Evolutionary conservation across 1,284 basidiomycete genomes (phyloP).

Genomic region (Tetrapyrgos nigripes): DNA sequence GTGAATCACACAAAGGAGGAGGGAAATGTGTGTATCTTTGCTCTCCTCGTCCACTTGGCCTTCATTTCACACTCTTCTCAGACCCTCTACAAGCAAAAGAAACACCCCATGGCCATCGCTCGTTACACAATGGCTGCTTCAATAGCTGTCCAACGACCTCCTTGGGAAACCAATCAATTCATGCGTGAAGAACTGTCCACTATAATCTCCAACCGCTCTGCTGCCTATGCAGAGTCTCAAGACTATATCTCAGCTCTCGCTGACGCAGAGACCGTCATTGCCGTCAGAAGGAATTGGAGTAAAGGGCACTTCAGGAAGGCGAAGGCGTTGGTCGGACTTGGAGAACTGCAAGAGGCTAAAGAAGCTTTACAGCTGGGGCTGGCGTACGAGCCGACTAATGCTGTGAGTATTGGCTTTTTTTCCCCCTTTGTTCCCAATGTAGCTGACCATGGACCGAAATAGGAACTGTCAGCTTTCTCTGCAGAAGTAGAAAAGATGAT

Average conservation of each 20-base stretch:
- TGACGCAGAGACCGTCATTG: slow-evolving; percentile 91
- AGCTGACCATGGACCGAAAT: neutral
- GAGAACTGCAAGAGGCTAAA: slow-evolving; percentile 75
- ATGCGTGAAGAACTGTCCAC: slow-evolving; percentile 91
- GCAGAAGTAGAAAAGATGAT: slow-evolving; percentile 36
- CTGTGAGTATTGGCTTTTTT: slow-evolving; percentile 49
- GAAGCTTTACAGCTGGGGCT: slow-evolving; percentile 86
- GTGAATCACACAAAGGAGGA: slow-evolving; percentile 87
- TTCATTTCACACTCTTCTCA: slow-evolving; percentile 36
- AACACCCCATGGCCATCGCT: slow-evolving; percentile 79
- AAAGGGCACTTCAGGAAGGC: slow-evolving; percentile 97
- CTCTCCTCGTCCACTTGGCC: slow-evolving; percentile 5
- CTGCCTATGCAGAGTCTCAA: slow-evolving; percentile 80
- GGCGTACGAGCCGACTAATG: slow-evolving; percentile 89
- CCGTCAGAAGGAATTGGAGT: slow-evolving; percentile 87
- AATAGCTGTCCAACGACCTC: slow-evolving; percentile 84
- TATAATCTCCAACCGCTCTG: slow-evolving; percentile 90
- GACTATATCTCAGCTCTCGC: slow-evolving; percentile 86
- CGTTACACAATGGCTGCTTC: slow-evolving; percentile 87
- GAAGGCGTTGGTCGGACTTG: slow-evolving; percentile 85
- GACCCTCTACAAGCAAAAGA: slow-evolving; percentile 79
- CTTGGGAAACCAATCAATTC: slow-evolving; percentile 87
- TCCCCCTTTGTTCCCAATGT: neutral
- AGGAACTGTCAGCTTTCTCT: slow-evolving; percentile 39
- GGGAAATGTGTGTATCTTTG: slow-evolving; percentile 71